Evolutionary conservation across 2,329 filamentous ascomycete species (phyloP).

Genomic region (Lachnellula suecica): DNA sequence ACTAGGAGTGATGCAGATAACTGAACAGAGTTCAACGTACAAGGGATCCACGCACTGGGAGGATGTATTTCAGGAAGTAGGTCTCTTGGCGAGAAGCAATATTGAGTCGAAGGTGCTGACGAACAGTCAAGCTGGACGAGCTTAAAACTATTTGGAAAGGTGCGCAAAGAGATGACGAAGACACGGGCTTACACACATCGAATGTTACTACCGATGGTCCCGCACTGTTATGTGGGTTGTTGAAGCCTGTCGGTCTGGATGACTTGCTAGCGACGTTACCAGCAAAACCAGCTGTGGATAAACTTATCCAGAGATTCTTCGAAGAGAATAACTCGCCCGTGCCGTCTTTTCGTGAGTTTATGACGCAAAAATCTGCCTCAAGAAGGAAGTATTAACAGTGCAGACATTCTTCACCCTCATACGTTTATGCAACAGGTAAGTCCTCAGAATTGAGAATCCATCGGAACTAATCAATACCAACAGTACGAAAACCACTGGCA

Average conservation of each 20-base stretch:
- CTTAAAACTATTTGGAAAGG: constrained; percentile 57
- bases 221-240: constrained; percentile 74
- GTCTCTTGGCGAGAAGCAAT: constrained; percentile 21
- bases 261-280: constrained; percentile 80
- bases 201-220: constrained; percentile 59
- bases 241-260: constrained; percentile 64
- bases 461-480: background rate
- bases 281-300: constrained; percentile 73
- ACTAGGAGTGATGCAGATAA: constrained; percentile 75
- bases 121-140: constrained; percentile 14
- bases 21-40: constrained; percentile 70
- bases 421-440: constrained; percentile 73
- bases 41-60: constrained; percentile 81
- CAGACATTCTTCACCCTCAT: constrained; percentile 72
- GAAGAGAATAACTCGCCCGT: constrained; percentile 68
- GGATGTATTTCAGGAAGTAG: constrained; percentile 66
- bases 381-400: constrained; percentile 33
- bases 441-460: background rate
- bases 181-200: constrained; percentile 67
- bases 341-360: constrained; percentile 33
- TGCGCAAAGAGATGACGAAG: constrained; percentile 76
- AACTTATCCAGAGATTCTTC: constrained; percentile 86
- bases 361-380: constrained; percentile 13
- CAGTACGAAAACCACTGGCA: constrained; percentile 55
- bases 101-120: background rate